These are phyloP conservation scores for Diplodia scrobiculata DNA, from an alignment of 2,329 filamentous ascomycete species.

Conservation along the genomic window DNA sequence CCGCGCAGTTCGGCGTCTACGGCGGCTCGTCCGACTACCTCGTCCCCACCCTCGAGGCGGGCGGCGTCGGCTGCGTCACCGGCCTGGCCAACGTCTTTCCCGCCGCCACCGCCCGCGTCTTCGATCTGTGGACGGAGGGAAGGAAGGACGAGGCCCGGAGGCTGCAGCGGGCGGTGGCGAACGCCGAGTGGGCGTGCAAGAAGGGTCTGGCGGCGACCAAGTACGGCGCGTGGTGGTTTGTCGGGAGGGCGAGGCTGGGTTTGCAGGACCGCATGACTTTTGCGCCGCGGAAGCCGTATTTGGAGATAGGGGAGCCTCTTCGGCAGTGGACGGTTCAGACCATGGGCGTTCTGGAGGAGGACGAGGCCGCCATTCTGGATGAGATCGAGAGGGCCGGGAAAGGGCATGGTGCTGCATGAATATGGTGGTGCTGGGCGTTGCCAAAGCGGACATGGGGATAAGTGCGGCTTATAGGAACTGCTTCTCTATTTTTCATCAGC, in stretches of 20 bases:
- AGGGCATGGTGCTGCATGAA: too few species aligned
- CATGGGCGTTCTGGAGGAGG: slow-evolving; percentile 44
- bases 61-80: slow-evolving; percentile 55
- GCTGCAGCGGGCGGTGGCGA: slow-evolving; percentile 50
- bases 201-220: slow-evolving; percentile 54
- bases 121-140: slow-evolving; percentile 48
- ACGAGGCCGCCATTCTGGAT: slow-evolving; percentile 2
- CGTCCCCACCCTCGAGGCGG: slow-evolving; percentile 52
- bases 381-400: too few species aligned
- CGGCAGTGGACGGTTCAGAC: slow-evolving; percentile 51
- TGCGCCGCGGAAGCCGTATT: slow-evolving; percentile 51
- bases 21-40: slow-evolving; percentile 71
- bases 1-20: slow-evolving; percentile 63
- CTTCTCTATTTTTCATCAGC: too few species aligned
- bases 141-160: slow-evolving; percentile 44
- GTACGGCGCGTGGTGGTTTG: slow-evolving; percentile 50
- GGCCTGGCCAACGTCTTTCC: slow-evolving; percentile 50
- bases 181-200: slow-evolving; percentile 56
- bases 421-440: too few species aligned
- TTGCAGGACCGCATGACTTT: slow-evolving; percentile 45
- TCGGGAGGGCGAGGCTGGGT: slow-evolving; percentile 44
- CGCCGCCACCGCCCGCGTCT: slow-evolving; percentile 45
- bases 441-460: too few species aligned
- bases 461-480: too few species aligned
- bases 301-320: slow-evolving; percentile 43